Evolutionary conservation across 1,284 basidiomycete species (phyloP).

Genomic region (Ganoderma lucidum): DNA sequence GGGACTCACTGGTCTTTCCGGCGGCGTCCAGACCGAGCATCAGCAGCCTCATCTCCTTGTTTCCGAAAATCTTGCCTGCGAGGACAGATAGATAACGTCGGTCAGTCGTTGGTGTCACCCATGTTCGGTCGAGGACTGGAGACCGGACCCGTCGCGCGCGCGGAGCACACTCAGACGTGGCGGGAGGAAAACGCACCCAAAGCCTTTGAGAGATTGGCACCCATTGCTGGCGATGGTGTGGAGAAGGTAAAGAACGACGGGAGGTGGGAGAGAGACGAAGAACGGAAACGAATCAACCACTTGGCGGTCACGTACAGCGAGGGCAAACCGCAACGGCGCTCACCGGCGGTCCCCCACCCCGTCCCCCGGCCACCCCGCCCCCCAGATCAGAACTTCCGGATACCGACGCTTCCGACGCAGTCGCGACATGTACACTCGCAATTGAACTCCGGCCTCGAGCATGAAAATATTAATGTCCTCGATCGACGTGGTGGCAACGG

Average conservation of each 20-base stretch:
- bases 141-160: constrained; percentile 1
- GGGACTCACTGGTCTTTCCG: constrained; percentile 89
- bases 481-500: not conserved
- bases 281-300: constrained; percentile 35
- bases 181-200: constrained; percentile 57
- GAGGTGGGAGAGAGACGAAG: constrained; percentile 42
- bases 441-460: constrained; percentile 3
- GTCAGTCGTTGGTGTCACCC: constrained; percentile 23
- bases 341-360: not conserved
- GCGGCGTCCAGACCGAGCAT: constrained; percentile 96
- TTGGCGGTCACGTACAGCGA: constrained; percentile 20
- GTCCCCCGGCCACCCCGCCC: constrained; percentile 4
- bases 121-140: not conserved
- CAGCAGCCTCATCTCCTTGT: constrained; percentile 97
- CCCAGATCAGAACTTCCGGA: not conserved
- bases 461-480: not conserved
- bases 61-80: constrained; percentile 93
- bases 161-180: not conserved
- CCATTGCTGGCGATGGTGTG: constrained; percentile 58
- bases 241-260: constrained; percentile 57
- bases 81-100: constrained; percentile 28
- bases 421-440: not conserved
- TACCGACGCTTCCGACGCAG: not conserved
- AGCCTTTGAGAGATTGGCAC: constrained; percentile 81
- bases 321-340: constrained; percentile 12